Conservation (phyloP, 805 yeast genomes). For the Zygosaccharomyces gambellarensis region DNA sequence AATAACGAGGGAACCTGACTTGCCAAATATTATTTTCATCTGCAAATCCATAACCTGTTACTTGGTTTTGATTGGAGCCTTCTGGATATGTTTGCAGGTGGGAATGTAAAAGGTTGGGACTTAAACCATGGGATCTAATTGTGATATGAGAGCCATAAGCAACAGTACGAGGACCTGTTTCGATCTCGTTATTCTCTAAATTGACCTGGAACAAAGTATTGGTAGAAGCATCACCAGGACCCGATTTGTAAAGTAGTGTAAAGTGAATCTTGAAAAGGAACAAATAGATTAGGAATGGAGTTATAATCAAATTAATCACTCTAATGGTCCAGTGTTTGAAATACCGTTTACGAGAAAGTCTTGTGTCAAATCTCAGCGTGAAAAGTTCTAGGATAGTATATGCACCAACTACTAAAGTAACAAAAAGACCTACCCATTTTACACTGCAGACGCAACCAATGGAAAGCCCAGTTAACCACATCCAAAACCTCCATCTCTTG, state of each 20-base stretch:
- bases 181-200: constrained; percentile 60
- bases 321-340: constrained; percentile 69
- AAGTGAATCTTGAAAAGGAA: constrained; percentile 80
- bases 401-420: constrained; percentile 56
- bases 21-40: constrained; percentile 69
- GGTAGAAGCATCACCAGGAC: constrained; percentile 91
- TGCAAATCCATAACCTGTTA: constrained; percentile 73
- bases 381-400: constrained; percentile 52
- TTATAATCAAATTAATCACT: constrained; percentile 55
- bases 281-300: constrained; percentile 69
- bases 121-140: constrained; percentile 60
- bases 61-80: constrained; percentile 73
- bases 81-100: constrained; percentile 69
- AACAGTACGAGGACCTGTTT: constrained; percentile 65
- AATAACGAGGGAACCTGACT: constrained; percentile 47
- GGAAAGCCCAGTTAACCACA: constrained; percentile 56
- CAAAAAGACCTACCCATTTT: constrained; percentile 79
- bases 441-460: constrained; percentile 82
- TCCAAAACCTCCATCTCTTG: constrained; percentile 68
- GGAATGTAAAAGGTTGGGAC: constrained; percentile 72
- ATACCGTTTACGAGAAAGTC: constrained; percentile 36
- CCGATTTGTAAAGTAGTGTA: constrained; percentile 65
- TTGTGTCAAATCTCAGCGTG: constrained; percentile 38
- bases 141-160: constrained; percentile 47
- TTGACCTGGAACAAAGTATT: constrained; percentile 88